phyloP scores from a whole-genome alignment of 1,284 basidiomycete species.

The Ceratobasidium sp. region DNA sequence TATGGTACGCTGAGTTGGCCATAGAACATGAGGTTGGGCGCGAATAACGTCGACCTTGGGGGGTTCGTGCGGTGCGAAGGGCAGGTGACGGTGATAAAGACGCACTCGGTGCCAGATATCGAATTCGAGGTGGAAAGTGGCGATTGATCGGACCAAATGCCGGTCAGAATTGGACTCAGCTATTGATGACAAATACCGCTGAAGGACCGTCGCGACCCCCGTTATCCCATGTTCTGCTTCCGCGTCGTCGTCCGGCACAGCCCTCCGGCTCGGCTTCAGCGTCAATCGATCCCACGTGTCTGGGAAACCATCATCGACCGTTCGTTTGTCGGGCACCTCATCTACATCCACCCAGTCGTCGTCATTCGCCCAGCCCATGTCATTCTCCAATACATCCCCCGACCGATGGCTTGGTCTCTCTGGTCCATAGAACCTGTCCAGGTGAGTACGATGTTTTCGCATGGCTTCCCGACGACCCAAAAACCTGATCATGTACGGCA shows the following conservation, averaged over 20 bases:
- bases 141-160: neutral
- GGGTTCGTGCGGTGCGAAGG: neutral
- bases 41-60: too few species aligned
- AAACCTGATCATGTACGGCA: constrained; percentile 34
- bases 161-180: too few species aligned
- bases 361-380: neutral
- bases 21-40: neutral
- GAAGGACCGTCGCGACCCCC: too few species aligned
- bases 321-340: too few species aligned
- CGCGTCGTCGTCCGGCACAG: too few species aligned
- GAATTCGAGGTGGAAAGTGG: neutral
- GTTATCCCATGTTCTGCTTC: too few species aligned
- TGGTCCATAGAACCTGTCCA: neutral
- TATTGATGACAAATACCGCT: neutral
- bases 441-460: neutral
- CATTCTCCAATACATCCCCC: neutral
- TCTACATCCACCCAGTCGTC: too few species aligned
- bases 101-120: constrained; percentile 5
- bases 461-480: neutral
- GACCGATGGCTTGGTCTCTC: neutral
- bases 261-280: too few species aligned
- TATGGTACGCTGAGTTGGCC: neutral
- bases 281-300: too few species aligned
- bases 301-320: too few species aligned
- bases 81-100: neutral